Base-by-base conservation (phyloP, 2,329 filamentous ascomycete species). In the Xylaria sp. region DNA sequence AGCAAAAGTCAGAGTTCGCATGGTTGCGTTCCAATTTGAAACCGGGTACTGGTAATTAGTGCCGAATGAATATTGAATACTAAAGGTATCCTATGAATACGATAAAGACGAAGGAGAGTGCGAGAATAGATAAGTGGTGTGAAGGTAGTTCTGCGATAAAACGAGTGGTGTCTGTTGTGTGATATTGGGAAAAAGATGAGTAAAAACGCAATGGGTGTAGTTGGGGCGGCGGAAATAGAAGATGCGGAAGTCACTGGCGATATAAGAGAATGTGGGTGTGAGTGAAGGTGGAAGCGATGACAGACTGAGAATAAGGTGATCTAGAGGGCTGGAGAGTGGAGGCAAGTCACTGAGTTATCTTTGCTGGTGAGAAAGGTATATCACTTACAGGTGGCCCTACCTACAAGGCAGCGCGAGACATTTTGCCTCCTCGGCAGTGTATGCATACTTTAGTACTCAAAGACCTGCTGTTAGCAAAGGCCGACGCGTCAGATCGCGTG, bases 1-100 rank as follows among this genome's bases (percentile, higher is more conserved):
- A 64, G 70, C 63, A 54, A 76, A 63, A 68, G 69, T 69, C 13
- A 66, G 73, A 25, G 58, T 69, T 65, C 74, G 78, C 80, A 82
- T 82, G 55, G 35, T 73, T 48, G 13, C 33, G 46, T 54, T 46
- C 3, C 29, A 31, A n/a, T 29, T 21, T 21, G 35, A 48, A 47
- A 41, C 17, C 43, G 43, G 35, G 17, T 4, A 44, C 55, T 17
- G 11, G 31, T 1, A 17, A 10, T 25, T 35, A 1, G 19, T 51
- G 60, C 17, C 7, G 51, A 46, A 38, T 1, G 27, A 31, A 21
- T 53, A 7, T 52, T 11, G n/a, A 21, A n/a, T 5, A 49, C 38
- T 19, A 31, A 53, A 43, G 11, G 23, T 58, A 29, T 15, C 21
- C 11, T 4, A 33, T 11, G 17, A 25, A n/a, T n/a, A 19, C 5